Conservation (phyloP, 257 asterid species). For the Ophiorrhiza pumila region DNA sequence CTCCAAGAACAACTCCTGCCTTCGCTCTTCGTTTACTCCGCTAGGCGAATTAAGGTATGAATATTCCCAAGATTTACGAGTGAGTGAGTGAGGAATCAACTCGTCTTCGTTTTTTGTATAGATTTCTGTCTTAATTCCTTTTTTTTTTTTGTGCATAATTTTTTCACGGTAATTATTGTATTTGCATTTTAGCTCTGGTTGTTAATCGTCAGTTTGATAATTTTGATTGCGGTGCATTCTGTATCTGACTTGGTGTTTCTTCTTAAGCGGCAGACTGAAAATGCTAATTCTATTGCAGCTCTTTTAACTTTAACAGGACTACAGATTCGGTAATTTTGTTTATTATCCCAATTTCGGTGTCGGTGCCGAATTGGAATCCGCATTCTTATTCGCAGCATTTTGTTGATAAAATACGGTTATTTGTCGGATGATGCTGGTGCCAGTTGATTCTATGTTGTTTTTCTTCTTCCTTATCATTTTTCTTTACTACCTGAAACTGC, state of each 20-base stretch:
- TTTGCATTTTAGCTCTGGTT: neutral
- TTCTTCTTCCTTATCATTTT: neutral
- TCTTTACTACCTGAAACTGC: neutral
- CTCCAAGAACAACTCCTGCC: neutral
- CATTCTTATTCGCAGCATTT: neutral
- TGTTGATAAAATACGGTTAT: neutral
- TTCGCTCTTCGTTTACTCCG: neutral
- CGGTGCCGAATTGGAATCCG: neutral
- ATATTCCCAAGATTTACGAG: neutral
- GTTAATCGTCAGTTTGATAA: neutral
- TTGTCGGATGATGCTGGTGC: neutral
- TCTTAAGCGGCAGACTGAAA: neutral
- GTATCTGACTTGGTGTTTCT: neutral
- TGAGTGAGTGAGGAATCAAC: neutral
- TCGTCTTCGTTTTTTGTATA: neutral
- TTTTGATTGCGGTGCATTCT: neutral
- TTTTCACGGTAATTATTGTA: neutral
- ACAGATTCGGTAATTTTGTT: neutral
- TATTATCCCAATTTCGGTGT: neutral
- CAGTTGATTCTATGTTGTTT: neutral
- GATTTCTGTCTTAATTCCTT: neutral
- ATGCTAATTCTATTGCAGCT: neutral
- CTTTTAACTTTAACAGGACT: neutral
- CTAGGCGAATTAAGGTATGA: neutral
- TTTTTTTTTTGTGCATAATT: neutral